These are phyloP conservation scores for Fusarium robinianum DNA, from an alignment of 2,329 filamentous ascomycete species.

Conservation along the genomic window DNA sequence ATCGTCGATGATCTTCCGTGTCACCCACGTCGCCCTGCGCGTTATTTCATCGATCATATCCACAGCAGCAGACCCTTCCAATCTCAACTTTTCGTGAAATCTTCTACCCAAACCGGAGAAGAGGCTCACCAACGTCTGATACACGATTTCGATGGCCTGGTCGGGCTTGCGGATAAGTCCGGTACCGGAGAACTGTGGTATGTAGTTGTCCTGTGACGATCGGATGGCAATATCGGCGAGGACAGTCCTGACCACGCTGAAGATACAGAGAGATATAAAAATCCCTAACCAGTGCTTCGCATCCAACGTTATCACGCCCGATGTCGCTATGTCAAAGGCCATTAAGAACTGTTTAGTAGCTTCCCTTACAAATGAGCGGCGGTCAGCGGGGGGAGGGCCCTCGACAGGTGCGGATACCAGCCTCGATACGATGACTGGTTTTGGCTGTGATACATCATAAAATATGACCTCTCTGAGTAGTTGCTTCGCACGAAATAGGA, in stretches of 20 bases:
- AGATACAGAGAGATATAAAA: slow-evolving; percentile 62
- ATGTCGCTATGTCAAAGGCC: slow-evolving; percentile 54
- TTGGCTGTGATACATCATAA: slow-evolving; percentile 56
- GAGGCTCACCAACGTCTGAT: slow-evolving; percentile 56
- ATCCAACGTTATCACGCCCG: slow-evolving; percentile 45
- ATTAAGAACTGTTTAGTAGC: slow-evolving; percentile 58
- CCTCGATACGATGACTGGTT: slow-evolving; percentile 45
- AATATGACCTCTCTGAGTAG: slow-evolving; percentile 59
- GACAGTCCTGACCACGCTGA: slow-evolving; percentile 59
- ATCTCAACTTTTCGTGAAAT: slow-evolving; percentile 46
- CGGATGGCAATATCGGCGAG: slow-evolving; percentile 49
- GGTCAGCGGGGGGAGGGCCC: slow-evolving; percentile 51
- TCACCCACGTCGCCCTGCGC: slow-evolving; percentile 52
- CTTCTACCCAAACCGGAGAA: slow-evolving; percentile 53
- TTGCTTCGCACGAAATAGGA: slow-evolving; percentile 58
- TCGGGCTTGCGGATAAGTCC: slow-evolving; percentile 23
- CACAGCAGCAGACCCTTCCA: slow-evolving; percentile 50
- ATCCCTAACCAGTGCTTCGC: slow-evolving; percentile 55
- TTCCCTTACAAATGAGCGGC: slow-evolving; percentile 54
- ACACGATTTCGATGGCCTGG: slow-evolving; percentile 51
- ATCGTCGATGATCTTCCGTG: slow-evolving; percentile 51
- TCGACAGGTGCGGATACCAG: slow-evolving; percentile 43
- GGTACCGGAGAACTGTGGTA: slow-evolving; percentile 11
- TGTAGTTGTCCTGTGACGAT: slow-evolving; percentile 19
- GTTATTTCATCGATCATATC: slow-evolving; percentile 52